Conservation (phyloP, 1,139 yeast species). For the Debaryomyces subglobosus region DNA sequence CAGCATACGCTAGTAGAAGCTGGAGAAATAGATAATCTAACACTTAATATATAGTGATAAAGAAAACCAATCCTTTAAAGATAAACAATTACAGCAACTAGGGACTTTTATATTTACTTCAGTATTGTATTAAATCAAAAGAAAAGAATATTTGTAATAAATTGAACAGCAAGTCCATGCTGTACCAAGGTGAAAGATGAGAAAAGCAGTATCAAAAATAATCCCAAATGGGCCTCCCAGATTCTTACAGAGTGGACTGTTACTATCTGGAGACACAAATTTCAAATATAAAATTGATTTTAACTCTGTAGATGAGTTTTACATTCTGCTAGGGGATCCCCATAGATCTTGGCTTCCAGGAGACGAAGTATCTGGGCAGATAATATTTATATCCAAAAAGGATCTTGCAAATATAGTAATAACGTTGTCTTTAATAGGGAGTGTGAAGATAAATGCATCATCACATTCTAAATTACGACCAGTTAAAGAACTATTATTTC, state of each 20-base stretch:
- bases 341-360: constrained; percentile 72
- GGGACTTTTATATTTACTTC: not conserved
- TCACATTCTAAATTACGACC: constrained; percentile 56
- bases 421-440: constrained; percentile 57
- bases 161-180: not conserved
- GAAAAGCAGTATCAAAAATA: constrained; percentile 49
- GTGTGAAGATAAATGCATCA: constrained; percentile 55
- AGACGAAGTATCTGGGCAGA: constrained; percentile 67
- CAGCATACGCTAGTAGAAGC: not conserved
- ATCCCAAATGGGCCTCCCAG: constrained; percentile 29
- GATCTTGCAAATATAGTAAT: constrained; percentile 58
- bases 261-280: constrained; percentile 5
- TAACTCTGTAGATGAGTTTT: constrained; percentile 61
- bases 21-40: not conserved
- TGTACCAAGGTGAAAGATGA: constrained; percentile 24
- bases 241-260: constrained; percentile 6
- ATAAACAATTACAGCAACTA: not conserved
- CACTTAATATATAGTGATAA: not conserved
- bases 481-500: constrained; percentile 56
- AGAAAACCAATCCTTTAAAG: not conserved
- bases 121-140: not conserved
- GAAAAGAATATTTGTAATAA: not conserved
- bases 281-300: constrained; percentile 41
- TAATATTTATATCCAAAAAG: constrained; percentile 56
- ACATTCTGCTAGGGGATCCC: constrained; percentile 70